Base-by-base conservation (phyloP, 192 early-diverging fungal genomes). In the Globomyces pollinis-pini region DNA sequence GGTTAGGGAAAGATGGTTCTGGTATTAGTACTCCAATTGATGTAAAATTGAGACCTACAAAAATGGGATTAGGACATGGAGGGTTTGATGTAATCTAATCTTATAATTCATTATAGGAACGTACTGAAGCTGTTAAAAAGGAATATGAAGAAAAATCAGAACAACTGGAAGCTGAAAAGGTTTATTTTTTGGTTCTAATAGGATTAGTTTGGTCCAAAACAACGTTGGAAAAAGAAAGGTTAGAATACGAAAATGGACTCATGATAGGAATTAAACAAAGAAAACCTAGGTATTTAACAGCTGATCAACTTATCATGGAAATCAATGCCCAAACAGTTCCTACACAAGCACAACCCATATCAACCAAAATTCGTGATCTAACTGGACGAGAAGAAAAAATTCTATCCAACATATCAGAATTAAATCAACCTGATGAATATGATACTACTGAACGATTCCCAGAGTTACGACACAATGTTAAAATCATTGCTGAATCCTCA, bases 11-110 rank as follows among this genome's bases (percentile, higher is more conserved):
- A 41, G 84, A 86, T 5, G 89, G 91, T 3, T 70, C 73, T 38
- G 96, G 96, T 57, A 94, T 94, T 18, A 76, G 90, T 2, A 87
- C 91, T 44, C 96, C 96, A 3, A 86, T 98, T 28, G 87, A 96
- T 43, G 89, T 88, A 5, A 90, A 89, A 60, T 52, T 86, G 13
- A 85, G 93, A 30, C 93, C 90, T 1, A 56, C 68, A 8, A 77
- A 83, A 55, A 83, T 84, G 78, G 95, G 93, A 34, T 78, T 98
- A 35, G 87, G 88, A 20, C 89, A 83, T 64, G 78, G 80, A 18
- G 84, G 85, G 1, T 89, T 91, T 58, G 85, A 93, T 57, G n/a
- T n/a, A n/a, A n/a, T n/a, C n/a, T n/a, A n/a, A n/a, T n/a, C n/a
- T n/a, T n/a, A n/a, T n/a, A n/a, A n/a, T n/a, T n/a, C n/a, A n/a